Evolutionary conservation across 73 alveolate genomes (phyloP).

Genomic region (Loxodes magnus): DNA sequence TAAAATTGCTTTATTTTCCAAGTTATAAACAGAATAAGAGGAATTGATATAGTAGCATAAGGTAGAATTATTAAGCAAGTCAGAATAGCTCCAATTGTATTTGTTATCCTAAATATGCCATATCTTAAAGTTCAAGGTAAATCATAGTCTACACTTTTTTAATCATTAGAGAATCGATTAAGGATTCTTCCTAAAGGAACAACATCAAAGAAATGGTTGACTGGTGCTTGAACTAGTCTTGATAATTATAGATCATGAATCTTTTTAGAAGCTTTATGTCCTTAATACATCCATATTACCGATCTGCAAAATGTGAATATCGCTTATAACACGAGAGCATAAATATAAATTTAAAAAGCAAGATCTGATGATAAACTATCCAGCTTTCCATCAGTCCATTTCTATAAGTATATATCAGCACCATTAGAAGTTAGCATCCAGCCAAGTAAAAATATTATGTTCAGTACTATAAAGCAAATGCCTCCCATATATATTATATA

Average conservation of each 20-base stretch:
- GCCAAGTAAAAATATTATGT: conserved; percentile 18
- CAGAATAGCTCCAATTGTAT: no score
- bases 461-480: conserved; percentile 8
- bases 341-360: not conserved
- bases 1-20: conserved; percentile 1
- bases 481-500: conserved; percentile 44
- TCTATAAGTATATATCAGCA: not conserved
- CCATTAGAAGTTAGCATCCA: conserved; percentile 13
- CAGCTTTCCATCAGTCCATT: not conserved
- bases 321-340: not conserved
- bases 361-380: not conserved
- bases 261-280: conserved; percentile 28
- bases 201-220: conserved; percentile 70
- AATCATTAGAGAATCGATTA: conserved; percentile 75
- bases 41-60: no score
- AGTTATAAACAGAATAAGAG: not conserved
- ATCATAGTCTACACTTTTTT: conserved; percentile 17
- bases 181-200: conserved; percentile 82
- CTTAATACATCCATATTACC: conserved; percentile 10
- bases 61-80: no score
- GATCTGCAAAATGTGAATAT: conserved; percentile 3
- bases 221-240: conserved; percentile 72
- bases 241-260: conserved; percentile 60
- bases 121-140: not conserved
- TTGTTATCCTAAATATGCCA: no score